Evolutionary conservation across 1,139 yeast genomes (phyloP), one percentile per base, ranked within the genome.

Genomic region (Kodamaea fungicola): DNA sequence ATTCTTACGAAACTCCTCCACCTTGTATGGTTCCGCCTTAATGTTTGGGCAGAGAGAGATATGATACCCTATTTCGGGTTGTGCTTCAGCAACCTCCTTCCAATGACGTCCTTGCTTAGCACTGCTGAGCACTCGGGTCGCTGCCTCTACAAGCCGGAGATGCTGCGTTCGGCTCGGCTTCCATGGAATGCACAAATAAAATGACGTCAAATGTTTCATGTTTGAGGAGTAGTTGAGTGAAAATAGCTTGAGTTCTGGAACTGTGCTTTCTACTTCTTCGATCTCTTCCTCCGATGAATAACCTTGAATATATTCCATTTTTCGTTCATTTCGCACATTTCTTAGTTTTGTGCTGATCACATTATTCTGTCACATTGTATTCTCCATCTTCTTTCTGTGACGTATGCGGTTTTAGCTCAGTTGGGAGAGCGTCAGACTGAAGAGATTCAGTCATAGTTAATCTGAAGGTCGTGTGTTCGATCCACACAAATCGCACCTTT

Each of bases 401-500:
- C 5, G 5, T 16, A 16, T 16, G 62, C 62, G 68, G 70, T 55
- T 67, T 69, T 69, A 69, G 87, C 87, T 80, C 87, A 80, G 85
- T 77, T 76, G 87, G 88, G 87, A 80, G 87, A 80, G 88, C 88
- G 87, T 77, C 83, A 80, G 86, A 80, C 87, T 80, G 86, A 80
- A 80, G 86, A 43, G 37, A 44, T 54, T 55, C 55, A 47, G 64
- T 59, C 62, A 50, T 60, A 59, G 62, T 57, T 57, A 57, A 69
- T 69, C 74, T 68, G 74, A 65, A 70, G 76, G 76, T 70, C 74
- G 71, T 70, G 76, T 69, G 76, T 70, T 70, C 76, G 74, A 70
- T 69, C 76, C 76, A 69, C 76, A 55, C 43, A 49, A 47, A 43
- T 42, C 50, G 52, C 52, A 49, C 5, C 5, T 16, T 16, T 16